Percentiles rank a stretch among this genome's conserved stretches.
Evolutionary conservation across 441 rosid species (phyloP).

Genomic region (Manihot esculenta): DNA sequence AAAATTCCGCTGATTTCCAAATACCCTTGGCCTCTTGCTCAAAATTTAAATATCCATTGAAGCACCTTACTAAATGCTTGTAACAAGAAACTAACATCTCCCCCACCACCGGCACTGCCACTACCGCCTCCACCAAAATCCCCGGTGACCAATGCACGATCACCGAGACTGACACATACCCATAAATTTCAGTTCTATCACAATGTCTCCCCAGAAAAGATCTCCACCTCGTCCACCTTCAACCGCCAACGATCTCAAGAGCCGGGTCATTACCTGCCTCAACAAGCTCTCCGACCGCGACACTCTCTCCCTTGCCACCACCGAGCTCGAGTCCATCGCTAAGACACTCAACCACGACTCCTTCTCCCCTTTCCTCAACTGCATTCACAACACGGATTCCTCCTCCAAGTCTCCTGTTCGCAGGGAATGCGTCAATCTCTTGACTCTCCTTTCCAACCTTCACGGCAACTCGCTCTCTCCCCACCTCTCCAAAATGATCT

Average conservation of each 20-base stretch:
- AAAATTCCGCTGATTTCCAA: too few species aligned
- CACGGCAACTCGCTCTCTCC: conserved; percentile 76
- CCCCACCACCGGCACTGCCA: neutral
- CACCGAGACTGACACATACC: neutral
- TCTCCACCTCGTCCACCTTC: conserved; percentile 35
- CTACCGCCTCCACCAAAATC: neutral
- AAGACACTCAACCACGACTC: conserved; percentile 56
- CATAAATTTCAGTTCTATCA: neutral
- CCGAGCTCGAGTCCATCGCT: conserved; percentile 82
- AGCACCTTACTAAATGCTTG: neutral
- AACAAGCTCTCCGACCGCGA: conserved; percentile 95
- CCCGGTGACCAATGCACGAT: conserved; percentile 15
- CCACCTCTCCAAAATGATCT: conserved; percentile 68
- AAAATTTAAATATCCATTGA: conserved; percentile 6
- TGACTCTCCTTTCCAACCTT: conserved; percentile 60
- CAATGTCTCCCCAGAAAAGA: conserved; percentile 43
- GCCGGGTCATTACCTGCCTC: conserved; percentile 65
- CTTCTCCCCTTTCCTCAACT: conserved; percentile 66
- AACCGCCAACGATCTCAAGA: conserved; percentile 58
- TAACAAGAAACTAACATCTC: neutral
- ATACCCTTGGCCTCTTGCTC: neutral
- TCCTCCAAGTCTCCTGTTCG: conserved; percentile 78
- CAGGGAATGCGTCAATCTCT: conserved; percentile 65
- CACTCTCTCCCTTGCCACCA: conserved; percentile 61
- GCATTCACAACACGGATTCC: conserved; percentile 73